Percentiles rank a stretch among this genome's conserved stretches.
These are phyloP conservation scores for Lecanoromycetidae sp. DNA, from an alignment of 2,329 filamentous ascomycete genomes.

Conservation along the genomic window DNA sequence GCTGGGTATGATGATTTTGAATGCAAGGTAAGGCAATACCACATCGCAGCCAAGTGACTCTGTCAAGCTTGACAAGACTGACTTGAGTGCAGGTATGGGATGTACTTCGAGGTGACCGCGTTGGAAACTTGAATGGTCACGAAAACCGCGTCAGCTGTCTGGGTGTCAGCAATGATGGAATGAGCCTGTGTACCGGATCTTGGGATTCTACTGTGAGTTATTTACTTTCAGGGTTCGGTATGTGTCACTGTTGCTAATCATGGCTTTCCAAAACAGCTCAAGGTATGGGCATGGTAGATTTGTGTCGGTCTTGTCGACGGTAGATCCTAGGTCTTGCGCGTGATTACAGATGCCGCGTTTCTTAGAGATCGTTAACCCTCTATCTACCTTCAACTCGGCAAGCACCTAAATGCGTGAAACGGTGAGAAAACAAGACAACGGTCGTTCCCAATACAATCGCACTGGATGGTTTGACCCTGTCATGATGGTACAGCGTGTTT, in stretches of 20 bases:
- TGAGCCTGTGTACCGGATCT: constrained; percentile 97
- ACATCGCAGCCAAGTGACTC: no score
- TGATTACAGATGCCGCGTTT: not conserved
- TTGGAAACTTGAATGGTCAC: constrained; percentile 90
- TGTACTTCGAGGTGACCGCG: constrained; percentile 88
- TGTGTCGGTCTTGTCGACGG: constrained; percentile 1
- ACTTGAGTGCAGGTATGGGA: constrained; percentile 99
- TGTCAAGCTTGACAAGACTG: no score
- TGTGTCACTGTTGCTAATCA: constrained; percentile 18
- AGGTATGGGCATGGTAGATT: constrained; percentile 71
- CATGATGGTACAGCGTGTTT: constrained; percentile 2
- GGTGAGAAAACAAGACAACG: constrained; percentile 4
- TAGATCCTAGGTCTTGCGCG: not conserved
- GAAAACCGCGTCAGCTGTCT: constrained; percentile 98
- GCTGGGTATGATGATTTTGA: constrained; percentile 98
- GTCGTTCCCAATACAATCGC: constrained; percentile 1
- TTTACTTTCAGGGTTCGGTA: not conserved
- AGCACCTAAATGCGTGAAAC: constrained; percentile 1
- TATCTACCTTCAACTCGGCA: not conserved
- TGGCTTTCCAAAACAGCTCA: constrained; percentile 46
- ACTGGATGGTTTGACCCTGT: not conserved
- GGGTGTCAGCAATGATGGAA: constrained; percentile 96
- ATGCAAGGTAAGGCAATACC: constrained; percentile 73
- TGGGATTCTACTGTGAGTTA: constrained; percentile 86
- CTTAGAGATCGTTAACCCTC: not conserved